Evolutionary conservation across 345 rosid genomes (phyloP).

Genomic region (Populus pruinosa): DNA sequence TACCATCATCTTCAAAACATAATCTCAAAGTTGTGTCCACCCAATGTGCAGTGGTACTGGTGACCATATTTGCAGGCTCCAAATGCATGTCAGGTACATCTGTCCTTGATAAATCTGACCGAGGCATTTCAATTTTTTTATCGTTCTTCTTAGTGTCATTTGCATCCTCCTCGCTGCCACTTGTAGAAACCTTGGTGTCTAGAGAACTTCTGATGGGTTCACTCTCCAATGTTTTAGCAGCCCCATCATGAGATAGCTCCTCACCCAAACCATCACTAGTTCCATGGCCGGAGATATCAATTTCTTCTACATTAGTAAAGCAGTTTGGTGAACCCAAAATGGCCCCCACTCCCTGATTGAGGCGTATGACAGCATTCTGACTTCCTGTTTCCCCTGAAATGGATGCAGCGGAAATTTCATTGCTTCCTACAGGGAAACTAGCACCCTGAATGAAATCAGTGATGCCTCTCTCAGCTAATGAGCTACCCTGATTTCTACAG

Average conservation of each 20-base stretch:
- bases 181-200: constrained; percentile 12
- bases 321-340: constrained; percentile 13
- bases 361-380: constrained; percentile 10
- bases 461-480: constrained; percentile 27
- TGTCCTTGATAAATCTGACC: constrained; percentile 37
- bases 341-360: constrained; percentile 9
- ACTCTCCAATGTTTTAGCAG: constrained; percentile 23
- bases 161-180: constrained; percentile 27
- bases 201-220: constrained; percentile 24
- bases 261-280: constrained; percentile 17
- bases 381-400: constrained; percentile 18
- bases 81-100: constrained; percentile 16
- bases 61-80: constrained; percentile 31
- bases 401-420: constrained; percentile 3
- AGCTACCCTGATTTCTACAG: constrained; percentile 6
- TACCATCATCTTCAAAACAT: constrained; percentile 29
- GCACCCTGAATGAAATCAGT: constrained; percentile 18
- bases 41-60: constrained; percentile 28
- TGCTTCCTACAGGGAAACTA: constrained; percentile 5
- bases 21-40: constrained; percentile 38
- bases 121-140: constrained; percentile 17
- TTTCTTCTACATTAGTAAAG: constrained; percentile 11
- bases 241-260: constrained; percentile 25
- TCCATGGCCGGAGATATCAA: constrained; percentile 10
- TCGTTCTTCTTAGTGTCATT: constrained; percentile 9